Evolutionary conservation across 176 grass and related monocot species (phyloP), one percentile per base, ranked within the genome.

Genomic region (Aegilops sharonensis): DNA sequence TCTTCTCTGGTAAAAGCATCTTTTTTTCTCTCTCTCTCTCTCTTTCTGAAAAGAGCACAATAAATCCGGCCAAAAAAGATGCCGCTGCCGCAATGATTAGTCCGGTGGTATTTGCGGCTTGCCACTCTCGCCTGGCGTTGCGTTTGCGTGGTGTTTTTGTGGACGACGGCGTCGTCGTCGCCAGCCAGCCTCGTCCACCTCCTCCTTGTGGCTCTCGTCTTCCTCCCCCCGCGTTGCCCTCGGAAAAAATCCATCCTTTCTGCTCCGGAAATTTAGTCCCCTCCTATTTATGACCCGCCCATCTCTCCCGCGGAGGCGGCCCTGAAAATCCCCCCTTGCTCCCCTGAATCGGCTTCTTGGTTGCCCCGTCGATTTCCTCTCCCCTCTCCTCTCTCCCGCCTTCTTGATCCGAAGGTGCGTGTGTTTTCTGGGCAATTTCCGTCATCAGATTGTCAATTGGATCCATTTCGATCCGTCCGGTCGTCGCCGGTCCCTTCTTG

Each of bases 91-190:
- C 81, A 91, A 85, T 88, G 81, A 91, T 91, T 91, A 80, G 72
- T 29, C 59, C 35, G 18, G 74, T 21, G 45, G 76, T 2, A 72
- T 86, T 72, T 80, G 75, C 39, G 63, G 18, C 77, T 30, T 45
- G 67, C 60, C 89, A 64, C 79, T 43, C 78, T 82, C 67, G 47
- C 70, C 25, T 50, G 27, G 13, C 11, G 18, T 20, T 60, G 74
- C 13, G 43, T 72, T 88, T 88, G 89, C 89, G 89, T 88, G 89
- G 37, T 85, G 86, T 81, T 85, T 91, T 85, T 64, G 90, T 76
- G 86, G 77, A 88, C 90, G 76, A 78, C 86, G 90, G 30, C 86
- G 82, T 54, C 76, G 85, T 81, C 81, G 72, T 75, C 72, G 72
- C 43, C 72, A 75, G 72, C 72, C 40, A 57, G 69, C 82, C 85